Conservation (phyloP, 192 early-diverging fungal genomes). For the Glomus cerebriforme region DNA sequence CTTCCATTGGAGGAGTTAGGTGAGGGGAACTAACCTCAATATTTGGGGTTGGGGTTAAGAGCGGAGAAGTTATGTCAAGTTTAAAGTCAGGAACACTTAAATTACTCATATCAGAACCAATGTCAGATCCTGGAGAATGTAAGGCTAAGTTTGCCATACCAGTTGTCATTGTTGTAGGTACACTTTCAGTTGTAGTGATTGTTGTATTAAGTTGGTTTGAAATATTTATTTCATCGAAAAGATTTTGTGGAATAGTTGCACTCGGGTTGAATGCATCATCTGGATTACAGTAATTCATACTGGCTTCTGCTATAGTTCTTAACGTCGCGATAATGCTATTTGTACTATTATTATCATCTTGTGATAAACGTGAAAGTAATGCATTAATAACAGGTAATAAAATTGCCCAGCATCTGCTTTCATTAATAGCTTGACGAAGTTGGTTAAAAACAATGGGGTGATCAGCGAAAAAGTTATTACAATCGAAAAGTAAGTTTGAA, state of each 20-base stretch:
- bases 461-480: neutral
- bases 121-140: too few relatives aligned
- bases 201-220: too few relatives aligned
- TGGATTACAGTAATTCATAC: neutral
- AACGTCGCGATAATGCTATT: neutral
- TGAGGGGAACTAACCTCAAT: too few relatives aligned
- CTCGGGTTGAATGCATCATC: neutral
- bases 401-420: neutral
- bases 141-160: too few relatives aligned
- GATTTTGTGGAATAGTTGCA: neutral
- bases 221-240: neutral
- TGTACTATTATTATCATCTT: neutral
- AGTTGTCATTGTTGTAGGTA: too few relatives aligned
- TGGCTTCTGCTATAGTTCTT: neutral
- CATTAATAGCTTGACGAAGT: neutral
- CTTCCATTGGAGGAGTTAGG: too few relatives aligned
- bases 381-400: neutral
- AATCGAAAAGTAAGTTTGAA: neutral
- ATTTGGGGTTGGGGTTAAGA: too few relatives aligned
- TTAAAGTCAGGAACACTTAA: too few relatives aligned
- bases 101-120: too few relatives aligned
- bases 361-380: neutral
- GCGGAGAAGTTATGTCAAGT: too few relatives aligned
- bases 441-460: neutral
- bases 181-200: too few relatives aligned